Base-by-base conservation (phyloP, 306 rosid genomes). In the Cyamopsis tetragonoloba region DNA sequence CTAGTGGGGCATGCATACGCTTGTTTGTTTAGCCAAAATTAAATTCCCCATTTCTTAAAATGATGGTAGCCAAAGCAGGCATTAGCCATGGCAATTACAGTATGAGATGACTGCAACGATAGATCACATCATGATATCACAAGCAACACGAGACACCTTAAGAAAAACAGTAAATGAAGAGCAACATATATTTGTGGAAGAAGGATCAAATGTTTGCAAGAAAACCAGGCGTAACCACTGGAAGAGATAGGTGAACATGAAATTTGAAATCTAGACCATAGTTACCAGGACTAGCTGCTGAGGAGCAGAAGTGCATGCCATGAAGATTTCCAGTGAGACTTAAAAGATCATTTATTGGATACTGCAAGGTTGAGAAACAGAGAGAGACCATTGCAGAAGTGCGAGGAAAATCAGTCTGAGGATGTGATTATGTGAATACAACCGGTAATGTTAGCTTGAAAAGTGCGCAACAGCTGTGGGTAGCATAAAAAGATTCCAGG, bases 121-220 rank as follows among this genome's bases (percentile, higher is more conserved):
- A 35, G n/a, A 24, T 2, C 57, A 64, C 30, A 19, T 18, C 38
- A 37, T n/a, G n/a, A n/a, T 9, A 38, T 69, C 15, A 53, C 41
- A 51, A 23, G 39, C 18, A 51, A 37, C 73, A 12, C 47, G 28
- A 27, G 23, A 61, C 23, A 35, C 19, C 14, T 37, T 53, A n/a
- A n/a, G n/a, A n/a, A n/a, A n/a, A n/a, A n/a, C n/a, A n/a, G n/a
- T n/a, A n/a, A n/a, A n/a, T n/a, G n/a, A n/a, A n/a, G n/a, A n/a
- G n/a, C n/a, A n/a, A n/a, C n/a, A n/a, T n/a, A n/a, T n/a, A n/a
- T n/a, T n/a, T n/a, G n/a, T n/a, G n/a, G n/a, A n/a, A n/a, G n/a
- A n/a, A n/a, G n/a, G 14, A 60, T 18, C 50, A 56, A 62, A 31
- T 55, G 43, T 41, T 43, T 19, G 43, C 72, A 70, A 18, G 63